Percentiles rank a stretch among this genome's conserved stretches.
These are phyloP conservation scores for Nepenthes alata DNA, from an alignment of 179 eudicot species.

Conservation along the genomic window DNA sequence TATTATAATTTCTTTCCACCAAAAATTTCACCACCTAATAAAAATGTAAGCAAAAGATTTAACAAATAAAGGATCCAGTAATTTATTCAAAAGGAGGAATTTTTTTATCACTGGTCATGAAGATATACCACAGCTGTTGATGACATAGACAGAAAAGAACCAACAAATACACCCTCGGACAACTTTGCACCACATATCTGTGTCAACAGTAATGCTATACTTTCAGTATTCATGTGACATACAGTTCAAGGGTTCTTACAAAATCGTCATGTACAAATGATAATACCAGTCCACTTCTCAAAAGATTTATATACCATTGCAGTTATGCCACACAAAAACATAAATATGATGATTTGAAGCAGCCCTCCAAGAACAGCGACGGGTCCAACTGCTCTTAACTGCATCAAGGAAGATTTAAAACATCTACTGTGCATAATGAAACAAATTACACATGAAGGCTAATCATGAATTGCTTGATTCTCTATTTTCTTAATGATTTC, in stretches of 20 bases:
- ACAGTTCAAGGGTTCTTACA: neutral
- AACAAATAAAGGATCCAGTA: conserved; percentile 3
- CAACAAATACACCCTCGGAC: conserved; percentile 96
- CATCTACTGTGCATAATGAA: neutral
- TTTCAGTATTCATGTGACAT: neutral
- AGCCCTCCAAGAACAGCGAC: conserved; percentile 97
- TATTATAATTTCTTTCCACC: conserved; percentile 63
- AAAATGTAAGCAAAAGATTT: conserved; percentile 6
- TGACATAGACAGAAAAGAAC: conserved; percentile 94
- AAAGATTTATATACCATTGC: conserved; percentile 50
- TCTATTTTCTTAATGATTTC: neutral
- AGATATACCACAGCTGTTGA: conserved; percentile 87
- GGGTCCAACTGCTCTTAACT: conserved; percentile 93
- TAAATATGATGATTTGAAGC: conserved; percentile 72
- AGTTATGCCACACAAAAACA: conserved; percentile 72
- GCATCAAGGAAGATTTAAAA: conserved; percentile 20
- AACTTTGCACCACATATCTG: conserved; percentile 90
- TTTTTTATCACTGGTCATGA: conserved; percentile 3
- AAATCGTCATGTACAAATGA: conserved; percentile 1
- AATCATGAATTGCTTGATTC: neutral
- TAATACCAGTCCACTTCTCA: neutral
- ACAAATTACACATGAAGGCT: neutral
- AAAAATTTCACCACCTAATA: conserved; percentile 77
- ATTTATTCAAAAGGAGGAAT: conserved; percentile 1
- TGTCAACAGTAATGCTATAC: conserved; percentile 6